Percentiles rank a stretch among this genome's conserved stretches.
These are phyloP conservation scores for Barnettozyma pratensis DNA, from an alignment of 805 yeast genomes.

Conservation along the genomic window DNA sequence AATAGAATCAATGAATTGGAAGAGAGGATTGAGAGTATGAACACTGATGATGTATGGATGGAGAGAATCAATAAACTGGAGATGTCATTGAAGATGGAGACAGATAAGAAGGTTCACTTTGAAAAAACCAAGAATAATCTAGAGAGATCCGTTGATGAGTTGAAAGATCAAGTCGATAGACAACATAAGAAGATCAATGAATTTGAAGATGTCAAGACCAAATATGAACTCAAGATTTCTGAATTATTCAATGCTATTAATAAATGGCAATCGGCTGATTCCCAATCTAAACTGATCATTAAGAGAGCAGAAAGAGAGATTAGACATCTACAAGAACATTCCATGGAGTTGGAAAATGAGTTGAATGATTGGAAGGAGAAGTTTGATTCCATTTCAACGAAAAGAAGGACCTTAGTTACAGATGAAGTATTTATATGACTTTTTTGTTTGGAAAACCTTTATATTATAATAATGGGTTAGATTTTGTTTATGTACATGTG, in stretches of 20 bases:
- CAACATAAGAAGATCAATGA: constrained; percentile 45
- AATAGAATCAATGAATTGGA: constrained; percentile 42
- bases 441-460: not conserved
- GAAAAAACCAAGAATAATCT: constrained; percentile 44
- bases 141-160: constrained; percentile 49
- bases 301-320: constrained; percentile 53
- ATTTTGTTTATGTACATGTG: no score
- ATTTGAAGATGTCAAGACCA: constrained; percentile 55
- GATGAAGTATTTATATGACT: constrained; percentile 25
- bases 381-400: constrained; percentile 23
- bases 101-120: constrained; percentile 45
- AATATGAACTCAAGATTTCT: constrained; percentile 45
- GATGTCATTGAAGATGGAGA: constrained; percentile 40
- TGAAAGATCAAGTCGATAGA: constrained; percentile 45
- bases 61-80: constrained; percentile 50
- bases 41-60: constrained; percentile 56
- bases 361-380: constrained; percentile 49
- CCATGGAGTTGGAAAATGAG: constrained; percentile 51
- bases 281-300: constrained; percentile 37
- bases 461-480: not conserved
- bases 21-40: constrained; percentile 38
- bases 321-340: constrained; percentile 47
- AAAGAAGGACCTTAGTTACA: constrained; percentile 15
- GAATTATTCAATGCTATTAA: constrained; percentile 41
- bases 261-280: constrained; percentile 38